A percentile compares a stretch with the other conserved stretches of the same genome.
These are phyloP conservation scores for Alloteropsis semialata DNA, from an alignment of 176 grass and related monocot species.

Conservation along the genomic window DNA sequence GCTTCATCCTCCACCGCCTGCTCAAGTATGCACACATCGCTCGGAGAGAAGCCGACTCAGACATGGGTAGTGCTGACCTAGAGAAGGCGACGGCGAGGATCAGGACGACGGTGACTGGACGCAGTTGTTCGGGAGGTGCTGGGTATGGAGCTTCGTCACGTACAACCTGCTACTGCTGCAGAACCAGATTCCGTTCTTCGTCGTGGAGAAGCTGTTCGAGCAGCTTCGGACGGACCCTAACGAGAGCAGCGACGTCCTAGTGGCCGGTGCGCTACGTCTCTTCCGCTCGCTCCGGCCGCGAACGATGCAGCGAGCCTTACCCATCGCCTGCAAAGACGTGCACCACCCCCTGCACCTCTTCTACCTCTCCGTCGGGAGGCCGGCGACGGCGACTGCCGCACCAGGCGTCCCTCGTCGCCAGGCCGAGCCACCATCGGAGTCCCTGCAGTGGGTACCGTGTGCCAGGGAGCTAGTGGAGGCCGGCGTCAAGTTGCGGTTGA, in stretches of 20 bases:
- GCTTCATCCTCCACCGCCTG: constrained; percentile 40
- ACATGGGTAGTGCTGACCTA: no score
- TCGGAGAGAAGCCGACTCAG: no score
- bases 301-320: no score
- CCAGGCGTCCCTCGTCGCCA: no score
- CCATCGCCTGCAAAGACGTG: not conserved
- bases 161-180: constrained; percentile 41
- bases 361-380: not conserved
- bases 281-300: not conserved
- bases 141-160: not conserved
- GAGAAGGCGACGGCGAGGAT: not conserved
- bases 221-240: not conserved
- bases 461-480: constrained; percentile 41
- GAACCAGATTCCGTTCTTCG: constrained; percentile 53
- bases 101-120: not conserved
- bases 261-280: not conserved
- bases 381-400: no score
- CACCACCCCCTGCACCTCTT: constrained; percentile 44
- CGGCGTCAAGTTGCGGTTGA: not conserved
- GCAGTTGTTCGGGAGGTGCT: not conserved
- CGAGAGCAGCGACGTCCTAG: not conserved
- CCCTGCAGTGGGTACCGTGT: constrained; percentile 15
- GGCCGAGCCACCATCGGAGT: no score
- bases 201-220: constrained; percentile 7
- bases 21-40: not conserved